phyloP scores from a whole-genome alignment of 1,139 yeast species.

The Blastobotrys niveus region DNA sequence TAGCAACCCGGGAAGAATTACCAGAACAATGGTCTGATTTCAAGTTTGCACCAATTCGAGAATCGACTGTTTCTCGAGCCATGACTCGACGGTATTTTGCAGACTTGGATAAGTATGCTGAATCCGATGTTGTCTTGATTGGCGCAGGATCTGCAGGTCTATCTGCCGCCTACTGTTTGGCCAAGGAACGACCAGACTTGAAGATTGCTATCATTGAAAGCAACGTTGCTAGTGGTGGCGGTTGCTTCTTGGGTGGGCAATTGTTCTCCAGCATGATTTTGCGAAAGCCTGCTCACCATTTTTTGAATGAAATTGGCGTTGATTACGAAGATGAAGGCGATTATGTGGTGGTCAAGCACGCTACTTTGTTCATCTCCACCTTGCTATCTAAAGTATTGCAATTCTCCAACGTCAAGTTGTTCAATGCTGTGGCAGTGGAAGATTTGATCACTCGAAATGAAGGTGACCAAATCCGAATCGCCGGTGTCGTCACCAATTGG shows the following conservation, averaged over 20 bases:
- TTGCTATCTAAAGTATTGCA: constrained; percentile 61
- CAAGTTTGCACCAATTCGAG: constrained; percentile 67
- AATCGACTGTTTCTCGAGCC: constrained; percentile 76
- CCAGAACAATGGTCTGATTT: constrained; percentile 54
- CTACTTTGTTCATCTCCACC: constrained; percentile 72
- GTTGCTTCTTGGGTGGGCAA: constrained; percentile 79
- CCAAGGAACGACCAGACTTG: constrained; percentile 69
- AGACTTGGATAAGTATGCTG: constrained; percentile 69
- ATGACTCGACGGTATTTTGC: constrained; percentile 73
- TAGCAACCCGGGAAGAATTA: constrained; percentile 6
- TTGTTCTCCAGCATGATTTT: constrained; percentile 72
- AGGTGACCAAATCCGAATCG: constrained; percentile 47
- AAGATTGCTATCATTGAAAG: constrained; percentile 73
- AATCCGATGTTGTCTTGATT: constrained; percentile 66
- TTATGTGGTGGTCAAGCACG: constrained; percentile 75
- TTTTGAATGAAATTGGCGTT: constrained; percentile 58
- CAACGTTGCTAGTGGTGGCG: constrained; percentile 74
- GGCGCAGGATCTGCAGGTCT: constrained; percentile 81
- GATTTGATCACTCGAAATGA: constrained; percentile 70
- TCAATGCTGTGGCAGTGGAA: constrained; percentile 79
- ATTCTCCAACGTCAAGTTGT: constrained; percentile 69
- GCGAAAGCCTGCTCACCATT: constrained; percentile 70
- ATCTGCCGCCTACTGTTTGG: constrained; percentile 67
- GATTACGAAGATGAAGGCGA: constrained; percentile 76
- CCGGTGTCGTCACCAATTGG: constrained; percentile 83